phyloP scores from a whole-genome alignment of 371 early-diverging fungal genomes.

The Nematocida homosporus region DNA sequence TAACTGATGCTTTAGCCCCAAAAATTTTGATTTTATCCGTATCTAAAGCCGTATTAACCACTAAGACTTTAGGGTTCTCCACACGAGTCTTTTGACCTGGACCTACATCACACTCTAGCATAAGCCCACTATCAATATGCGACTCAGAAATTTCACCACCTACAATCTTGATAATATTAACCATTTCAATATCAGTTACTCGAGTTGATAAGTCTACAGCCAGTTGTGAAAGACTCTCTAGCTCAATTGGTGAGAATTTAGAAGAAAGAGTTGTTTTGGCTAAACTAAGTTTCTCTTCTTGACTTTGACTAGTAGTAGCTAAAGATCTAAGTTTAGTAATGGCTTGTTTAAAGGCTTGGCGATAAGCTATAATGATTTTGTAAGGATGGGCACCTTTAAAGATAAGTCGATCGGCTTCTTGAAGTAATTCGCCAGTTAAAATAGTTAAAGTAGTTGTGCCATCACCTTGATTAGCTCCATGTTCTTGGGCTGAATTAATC shows the following conservation, averaged over 20 bases:
- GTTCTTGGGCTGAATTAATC: conserved; percentile 84
- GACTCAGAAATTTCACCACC: conserved; percentile 88
- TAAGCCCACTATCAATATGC: conserved; percentile 90
- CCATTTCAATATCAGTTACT: conserved; percentile 69
- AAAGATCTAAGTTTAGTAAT: conserved; percentile 77
- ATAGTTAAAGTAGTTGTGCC: conserved; percentile 98
- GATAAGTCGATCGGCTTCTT: conserved; percentile 88
- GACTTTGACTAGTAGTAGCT: conserved; percentile 74
- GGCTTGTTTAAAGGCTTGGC: conserved; percentile 81
- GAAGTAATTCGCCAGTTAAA: conserved; percentile 85
- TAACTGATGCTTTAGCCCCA: conserved; percentile 91
- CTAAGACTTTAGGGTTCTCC: conserved; percentile 40
- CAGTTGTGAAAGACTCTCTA: conserved; percentile 86
- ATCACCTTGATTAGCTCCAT: conserved; percentile 99
- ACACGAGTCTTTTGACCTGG: conserved; percentile 76
- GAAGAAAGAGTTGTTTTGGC: conserved; percentile 93
- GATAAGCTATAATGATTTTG: conserved; percentile 90
- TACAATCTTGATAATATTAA: conserved; percentile 95
- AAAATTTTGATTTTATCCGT: conserved; percentile 99
- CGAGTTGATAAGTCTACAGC: conserved; percentile 88
- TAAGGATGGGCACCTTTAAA: conserved; percentile 79
- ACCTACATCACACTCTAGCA: conserved; percentile 92
- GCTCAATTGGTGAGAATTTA: conserved; percentile 89
- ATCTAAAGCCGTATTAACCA: conserved; percentile 76
- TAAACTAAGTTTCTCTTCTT: conserved; percentile 43